Base-by-base conservation (phyloP, 1,284 basidiomycete genomes). In the Trichosporon sp. region DNA sequence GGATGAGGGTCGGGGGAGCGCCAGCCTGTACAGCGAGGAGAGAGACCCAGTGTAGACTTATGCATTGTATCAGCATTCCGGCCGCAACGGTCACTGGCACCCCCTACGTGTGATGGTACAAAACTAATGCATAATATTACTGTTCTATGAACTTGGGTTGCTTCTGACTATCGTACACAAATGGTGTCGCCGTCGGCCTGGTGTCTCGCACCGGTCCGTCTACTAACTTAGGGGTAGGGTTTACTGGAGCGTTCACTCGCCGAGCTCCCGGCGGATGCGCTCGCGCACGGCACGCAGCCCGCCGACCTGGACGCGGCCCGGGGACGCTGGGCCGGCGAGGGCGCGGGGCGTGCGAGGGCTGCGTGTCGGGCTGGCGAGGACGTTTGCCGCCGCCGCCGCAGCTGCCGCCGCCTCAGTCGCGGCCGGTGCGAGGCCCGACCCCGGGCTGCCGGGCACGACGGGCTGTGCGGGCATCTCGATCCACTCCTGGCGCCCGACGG, bases 261-360 rank as follows among this genome's bases (percentile, higher is more conserved):
- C 81, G 63, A 83, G 68, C 72, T 82, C 82, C 68, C 75, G 74
- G 68, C 80, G 69, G 31, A 83, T 83, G 62, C 76, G 70, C 71
- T 83, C 82, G 34, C 80, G 76, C 13, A 83, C 83, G 58, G 81
- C 78, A 38, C 80, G 68, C 65, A 83, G 72, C 0, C 79, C 78
- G 8, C 77, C 79, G 12, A 70, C 71, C 53, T 78, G 67, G 62
- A 80, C 80, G 25, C 78, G 73, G 2, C 82, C 81, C 0, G 82
- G 81, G 68, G 78, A 80, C 11, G 76, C 70, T 0, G 73, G 74
- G 1, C 74, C 74, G 1, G 68, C 69, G 7, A 73, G 29, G 11
- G 58, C n/a, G 11, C 34, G 21, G 21, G 62, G 42, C 21, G 23
- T 53, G 38, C 51, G 44, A 5, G 66, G 62, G 13, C 60, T 53